These are phyloP conservation scores for Colletotrichum zoysiae DNA, from an alignment of 2,329 filamentous ascomycete genomes.

Conservation along the genomic window DNA sequence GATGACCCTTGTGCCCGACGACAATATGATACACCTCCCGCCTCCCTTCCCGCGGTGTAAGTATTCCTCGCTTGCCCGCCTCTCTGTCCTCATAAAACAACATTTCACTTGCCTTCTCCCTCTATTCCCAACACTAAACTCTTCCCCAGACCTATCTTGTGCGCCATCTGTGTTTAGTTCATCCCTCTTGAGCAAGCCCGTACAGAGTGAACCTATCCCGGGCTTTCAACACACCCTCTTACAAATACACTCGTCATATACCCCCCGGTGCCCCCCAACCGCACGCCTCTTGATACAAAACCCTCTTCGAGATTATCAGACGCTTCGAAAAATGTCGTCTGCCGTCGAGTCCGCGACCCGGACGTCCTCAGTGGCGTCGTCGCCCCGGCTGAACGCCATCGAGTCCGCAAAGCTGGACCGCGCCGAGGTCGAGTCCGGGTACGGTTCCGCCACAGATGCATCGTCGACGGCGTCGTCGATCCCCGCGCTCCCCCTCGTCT, in stretches of 20 bases:
- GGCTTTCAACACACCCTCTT: slow-evolving; percentile 36
- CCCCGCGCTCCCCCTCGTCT: slow-evolving; percentile 79
- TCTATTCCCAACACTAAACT: slow-evolving; percentile 16
- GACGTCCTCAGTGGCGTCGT: slow-evolving; percentile 56
- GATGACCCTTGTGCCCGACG: slow-evolving; percentile 36
- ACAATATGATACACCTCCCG: slow-evolving; percentile 32
- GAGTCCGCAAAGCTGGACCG: slow-evolving; percentile 57
- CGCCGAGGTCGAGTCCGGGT: slow-evolving; percentile 81
- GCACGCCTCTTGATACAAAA: slow-evolving; percentile 21
- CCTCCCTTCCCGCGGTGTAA: slow-evolving; percentile 39
- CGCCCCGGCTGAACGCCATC: slow-evolving; percentile 52
- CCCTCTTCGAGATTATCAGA: slow-evolving; percentile 33
- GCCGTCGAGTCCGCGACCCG: slow-evolving; percentile 48
- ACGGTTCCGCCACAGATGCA: slow-evolving; percentile 67
- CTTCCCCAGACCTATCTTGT: slow-evolving; percentile 30
- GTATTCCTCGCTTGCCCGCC: slow-evolving; percentile 17
- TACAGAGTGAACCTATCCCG: slow-evolving; percentile 32
- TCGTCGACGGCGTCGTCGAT: slow-evolving; percentile 66
- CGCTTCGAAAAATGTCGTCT: slow-evolving; percentile 54
- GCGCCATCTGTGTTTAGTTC: slow-evolving; percentile 39
- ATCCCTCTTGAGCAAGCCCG: slow-evolving; percentile 30
- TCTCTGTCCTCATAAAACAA: slow-evolving; percentile 41
- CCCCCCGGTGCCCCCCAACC: slow-evolving; percentile 2
- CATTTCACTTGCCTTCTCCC: slow-evolving; percentile 9
- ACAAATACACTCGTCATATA: slow-evolving; percentile 27